Evolutionary conservation across 2,329 filamentous ascomycete genomes (phyloP), one percentile per base, ranked within the genome.

Genomic region (Clarireedia paspali): DNA sequence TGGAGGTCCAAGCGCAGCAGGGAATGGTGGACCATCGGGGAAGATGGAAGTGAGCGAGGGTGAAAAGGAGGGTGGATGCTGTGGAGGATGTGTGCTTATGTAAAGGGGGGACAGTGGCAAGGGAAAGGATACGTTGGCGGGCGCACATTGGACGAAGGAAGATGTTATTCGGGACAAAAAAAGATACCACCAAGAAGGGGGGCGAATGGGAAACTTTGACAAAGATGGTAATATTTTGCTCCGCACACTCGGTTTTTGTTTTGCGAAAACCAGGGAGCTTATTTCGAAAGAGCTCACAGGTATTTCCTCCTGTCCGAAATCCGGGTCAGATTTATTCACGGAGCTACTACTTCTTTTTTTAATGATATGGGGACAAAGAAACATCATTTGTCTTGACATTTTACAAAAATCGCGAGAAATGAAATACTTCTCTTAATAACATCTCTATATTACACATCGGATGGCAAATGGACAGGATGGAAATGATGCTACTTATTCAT

Each of bases 81-180:
- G 91, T 75, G 78, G 82, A 66, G 89, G 88, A 74, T 96, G 91
- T 74, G 80, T 89, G 70, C 81, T 96, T 70, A 95, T 96, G 91
- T 94, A 83, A 83, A 51, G 46, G 47, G 24, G 36, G 38, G 54
- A 44, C 34, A n/a, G 20, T 9, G 36, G 10, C 17, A 14, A 15
- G 27, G 36, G 30, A 26, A n/a, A 17, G 30, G 38, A 34, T 20
- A 23, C n/a, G 34, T 14, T 47, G 40, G 17, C 30, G 39, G 47
- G 47, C 47, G 50, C 27, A 46, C 12, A 46, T 50, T 46, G 40
- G 50, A 40, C 50, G 40, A 40, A 17, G 49, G 47, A 48, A 14
- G 34, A 44, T 50, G 30, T 44, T 44, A 54, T 54, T 50, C 48
- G 52, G 45, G 24, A 46, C 20, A 50, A 48, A 26, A 34, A 39